Evolutionary conservation across 2,329 filamentous ascomycete genomes (phyloP), one percentile per base, ranked within the genome.

Genomic region (Venturia effusa): DNA sequence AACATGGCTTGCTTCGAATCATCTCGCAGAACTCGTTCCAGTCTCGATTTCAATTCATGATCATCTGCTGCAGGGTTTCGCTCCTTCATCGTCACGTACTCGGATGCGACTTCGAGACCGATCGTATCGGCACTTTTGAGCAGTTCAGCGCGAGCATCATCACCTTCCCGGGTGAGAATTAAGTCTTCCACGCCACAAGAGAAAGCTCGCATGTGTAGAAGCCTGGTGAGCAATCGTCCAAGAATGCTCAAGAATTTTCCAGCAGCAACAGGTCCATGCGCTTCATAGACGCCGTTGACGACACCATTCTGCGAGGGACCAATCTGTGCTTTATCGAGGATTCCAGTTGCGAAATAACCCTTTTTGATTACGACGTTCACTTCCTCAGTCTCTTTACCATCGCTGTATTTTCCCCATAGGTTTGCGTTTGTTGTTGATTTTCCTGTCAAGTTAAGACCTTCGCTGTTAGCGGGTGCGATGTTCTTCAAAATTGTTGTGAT

Each of bases 121-220:
- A 93, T 83, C 2, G 75, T 77, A 45, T 85, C 78, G 0, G 91
- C 89, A 61, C 83, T 83, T 67, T 82, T 77, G 15, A 99, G 79
- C 67, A 87, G 85, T 67, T 88, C 79, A 68, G 83, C 84, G 51
- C 94, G 86, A 62, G 82, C 80, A 64, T 79, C 78, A 72, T 99
- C 92, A 62, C 94, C 93, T 67, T 89, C 80, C 1, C 83, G 80
- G 0, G 93, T 97, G 61, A 99, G 84, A 65, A 89, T 85, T 65
- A 99, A 81, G 80, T 99, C 95, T 71, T 99, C 93, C 76, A 99
- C 96, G 73, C 95, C 95, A 74, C 94, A 99, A 68, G 90, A 94
- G 74, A 97, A 97, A 1, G 93, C 94, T 61, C 92, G 84, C 87
- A 97, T 96, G 72, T 94, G 90, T 66, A 97, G 81, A 68, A 92